Evolutionary conservation across 352 stramenopile genomes (phyloP), one percentile per base, ranked within the genome.

Genomic region (Phytopythium boreale): DNA sequence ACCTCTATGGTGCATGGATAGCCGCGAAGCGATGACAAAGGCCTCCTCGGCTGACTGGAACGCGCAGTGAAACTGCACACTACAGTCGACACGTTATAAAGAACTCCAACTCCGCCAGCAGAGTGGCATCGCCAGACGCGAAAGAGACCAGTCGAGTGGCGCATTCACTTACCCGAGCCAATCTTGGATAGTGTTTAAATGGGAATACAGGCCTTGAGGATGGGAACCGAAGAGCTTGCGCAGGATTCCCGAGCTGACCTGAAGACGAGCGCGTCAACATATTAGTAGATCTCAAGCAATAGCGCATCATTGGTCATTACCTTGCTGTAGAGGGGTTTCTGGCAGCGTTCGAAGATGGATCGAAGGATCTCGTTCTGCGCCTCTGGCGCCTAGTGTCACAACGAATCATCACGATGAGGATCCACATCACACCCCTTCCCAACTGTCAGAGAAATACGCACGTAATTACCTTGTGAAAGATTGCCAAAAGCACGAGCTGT

Each of bases 181-280:
- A 53, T 92, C 80, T 64, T 92, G 78, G 59, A 90, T 74, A 17
- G 74, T 56, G 64, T 82, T 82, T 3, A 89, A 65, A 31, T 87
- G 76, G 2, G 71, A 68, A 20, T 75, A 69, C 7, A 88, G 59
- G 26, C 68, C 70, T 17, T 43, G 50, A 17, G 68, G 61, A 31
- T 87, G 64, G 11, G 74, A 80, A 62, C 71, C 69, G 66, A 90
- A 84, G 68, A 90, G 37, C 63, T 67, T 66, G 47, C 71, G 76
- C 52, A 88, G 53, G 37, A 61, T 41, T 17, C 39, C 56, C n/a
- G 11, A 17, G 20, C 24, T 61, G 37, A 51, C 56, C 56, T 61
- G 56, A 11, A 61, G 34, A 22, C n/a, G 7, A 51, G 4, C 47
- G 49, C 17, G 49, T 22, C 26, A 56, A 31, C 4, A 14, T 12